Percentiles rank a stretch among this genome's conserved stretches.
These are phyloP conservation scores for Hirsutella minnesotensis DNA, from an alignment of 2,329 filamentous ascomycete genomes.

Conservation along the genomic window DNA sequence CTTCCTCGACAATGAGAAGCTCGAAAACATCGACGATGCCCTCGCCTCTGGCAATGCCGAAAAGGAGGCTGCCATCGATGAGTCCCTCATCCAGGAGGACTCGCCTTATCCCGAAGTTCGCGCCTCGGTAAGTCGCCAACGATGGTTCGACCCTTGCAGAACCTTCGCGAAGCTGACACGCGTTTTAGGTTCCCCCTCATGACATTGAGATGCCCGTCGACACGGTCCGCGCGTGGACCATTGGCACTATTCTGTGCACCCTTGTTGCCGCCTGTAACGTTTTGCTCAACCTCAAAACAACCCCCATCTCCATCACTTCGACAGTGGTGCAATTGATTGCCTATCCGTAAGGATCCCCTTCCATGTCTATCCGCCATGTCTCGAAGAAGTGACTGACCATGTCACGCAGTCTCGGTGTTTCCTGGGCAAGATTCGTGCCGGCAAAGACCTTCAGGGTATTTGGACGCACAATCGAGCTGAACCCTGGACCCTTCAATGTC, in stretches of 20 bases:
- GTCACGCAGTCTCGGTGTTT: slow-evolving; percentile 14
- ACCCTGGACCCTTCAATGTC: slow-evolving; percentile 31
- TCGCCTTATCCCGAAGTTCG: slow-evolving; percentile 24
- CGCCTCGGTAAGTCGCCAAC: slow-evolving; percentile 8
- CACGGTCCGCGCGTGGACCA: slow-evolving; percentile 48
- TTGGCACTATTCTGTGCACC: slow-evolving; percentile 46
- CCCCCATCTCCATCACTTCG: slow-evolving; percentile 38
- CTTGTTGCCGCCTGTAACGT: slow-evolving; percentile 45
- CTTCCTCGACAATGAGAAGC: slow-evolving; percentile 40
- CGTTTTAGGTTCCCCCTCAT: slow-evolving; percentile 21
- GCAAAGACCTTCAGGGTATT: slow-evolving; percentile 17
- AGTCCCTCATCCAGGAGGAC: slow-evolving; percentile 37
- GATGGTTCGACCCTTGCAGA: not conserved
- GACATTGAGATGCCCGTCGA: slow-evolving; percentile 41
- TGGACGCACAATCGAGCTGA: slow-evolving; percentile 20
- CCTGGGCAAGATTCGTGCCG: slow-evolving; percentile 21
- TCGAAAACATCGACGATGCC: slow-evolving; percentile 38
- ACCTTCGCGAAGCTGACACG: not conserved
- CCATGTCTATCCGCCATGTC: not conserved
- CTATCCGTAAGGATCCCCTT: slow-evolving; percentile 26
- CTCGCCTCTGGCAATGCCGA: slow-evolving; percentile 30
- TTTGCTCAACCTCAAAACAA: slow-evolving; percentile 35
- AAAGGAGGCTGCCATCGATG: slow-evolving; percentile 32
- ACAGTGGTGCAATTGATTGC: slow-evolving; percentile 44
- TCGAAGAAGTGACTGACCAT: not conserved